Conservation (phyloP, 495 filamentous ascomycete genomes). For the Amniculicola lignicola region DNA sequence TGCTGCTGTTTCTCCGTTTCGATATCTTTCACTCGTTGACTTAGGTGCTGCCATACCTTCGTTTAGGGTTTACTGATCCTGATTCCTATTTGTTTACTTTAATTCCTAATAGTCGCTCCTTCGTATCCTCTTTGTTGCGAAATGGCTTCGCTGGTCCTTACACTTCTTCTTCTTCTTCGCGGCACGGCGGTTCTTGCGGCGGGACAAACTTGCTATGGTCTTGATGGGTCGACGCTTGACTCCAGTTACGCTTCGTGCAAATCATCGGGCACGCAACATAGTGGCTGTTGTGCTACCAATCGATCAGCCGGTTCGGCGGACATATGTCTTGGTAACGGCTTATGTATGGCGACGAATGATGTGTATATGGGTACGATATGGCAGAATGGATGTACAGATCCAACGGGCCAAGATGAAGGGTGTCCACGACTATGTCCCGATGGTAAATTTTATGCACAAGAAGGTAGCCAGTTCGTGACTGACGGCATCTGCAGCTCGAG, state of each 20-base stretch:
- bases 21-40: too few relatives aligned
- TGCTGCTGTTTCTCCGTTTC: too few relatives aligned
- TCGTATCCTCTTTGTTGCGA: too few relatives aligned
- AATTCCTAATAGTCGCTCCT: too few relatives aligned
- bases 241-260: conserved; percentile 15
- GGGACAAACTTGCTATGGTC: conserved; percentile 7
- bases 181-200: conserved; percentile 1
- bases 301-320: conserved; percentile 12
- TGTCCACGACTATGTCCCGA: conserved; percentile 28
- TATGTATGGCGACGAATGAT: conserved; percentile 24
- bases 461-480: not conserved
- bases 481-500: not conserved
- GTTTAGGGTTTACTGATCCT: too few relatives aligned
- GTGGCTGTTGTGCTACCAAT: conserved; percentile 23
- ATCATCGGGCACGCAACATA: conserved; percentile 6
- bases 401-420: conserved; percentile 7
- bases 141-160: too few relatives aligned
- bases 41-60: too few relatives aligned
- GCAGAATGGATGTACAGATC: conserved; percentile 28
- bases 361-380: conserved; percentile 23
- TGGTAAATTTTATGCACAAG: conserved; percentile 13
- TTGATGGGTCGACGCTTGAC: conserved; percentile 11
- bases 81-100: too few relatives aligned
- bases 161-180: too few relatives aligned
- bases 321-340: conserved; percentile 21